phyloP scores from a whole-genome alignment of 1,284 basidiomycete genomes.

The Pseudozyma pruni region DNA sequence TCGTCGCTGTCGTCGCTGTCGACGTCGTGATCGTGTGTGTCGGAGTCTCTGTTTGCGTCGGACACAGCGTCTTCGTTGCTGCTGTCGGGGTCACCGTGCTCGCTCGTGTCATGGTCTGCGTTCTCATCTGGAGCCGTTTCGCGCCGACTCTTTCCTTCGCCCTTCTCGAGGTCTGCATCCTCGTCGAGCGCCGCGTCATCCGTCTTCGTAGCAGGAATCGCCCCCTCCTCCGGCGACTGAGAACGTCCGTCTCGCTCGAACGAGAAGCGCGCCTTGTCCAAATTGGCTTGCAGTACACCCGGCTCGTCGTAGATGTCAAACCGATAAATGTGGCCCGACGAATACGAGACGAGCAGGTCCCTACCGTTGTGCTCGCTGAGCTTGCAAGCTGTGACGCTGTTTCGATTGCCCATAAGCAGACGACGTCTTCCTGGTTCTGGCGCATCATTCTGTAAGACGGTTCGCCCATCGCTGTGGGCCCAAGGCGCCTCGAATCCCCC shows the following conservation, averaged over 20 bases:
- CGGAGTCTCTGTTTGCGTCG: not conserved
- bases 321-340: conserved; percentile 56
- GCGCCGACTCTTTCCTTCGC: not conserved
- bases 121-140: not conserved
- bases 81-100: not conserved
- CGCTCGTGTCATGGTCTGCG: not conserved
- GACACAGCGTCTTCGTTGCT: not conserved
- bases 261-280: conserved; percentile 16
- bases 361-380: conserved; percentile 55
- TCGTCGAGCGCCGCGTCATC: not conserved
- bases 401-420: conserved; percentile 17
- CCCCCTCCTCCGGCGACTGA: conserved; percentile 5
- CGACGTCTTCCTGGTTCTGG: conserved; percentile 11
- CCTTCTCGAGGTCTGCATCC: conserved; percentile 1
- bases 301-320: conserved; percentile 63
- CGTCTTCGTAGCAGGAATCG: not conserved
- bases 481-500: conserved; percentile 58
- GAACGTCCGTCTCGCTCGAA: conserved; percentile 3
- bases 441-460: conserved; percentile 9
- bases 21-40: not conserved
- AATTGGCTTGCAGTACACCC: conserved; percentile 30
- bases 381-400: conserved; percentile 65
- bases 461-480: conserved; percentile 18
- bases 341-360: conserved; percentile 63
- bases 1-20: conserved; percentile 2